These are phyloP conservation scores for Globisporangium sylvaticum DNA, from an alignment of 352 stramenopile genomes.

Conservation along the genomic window DNA sequence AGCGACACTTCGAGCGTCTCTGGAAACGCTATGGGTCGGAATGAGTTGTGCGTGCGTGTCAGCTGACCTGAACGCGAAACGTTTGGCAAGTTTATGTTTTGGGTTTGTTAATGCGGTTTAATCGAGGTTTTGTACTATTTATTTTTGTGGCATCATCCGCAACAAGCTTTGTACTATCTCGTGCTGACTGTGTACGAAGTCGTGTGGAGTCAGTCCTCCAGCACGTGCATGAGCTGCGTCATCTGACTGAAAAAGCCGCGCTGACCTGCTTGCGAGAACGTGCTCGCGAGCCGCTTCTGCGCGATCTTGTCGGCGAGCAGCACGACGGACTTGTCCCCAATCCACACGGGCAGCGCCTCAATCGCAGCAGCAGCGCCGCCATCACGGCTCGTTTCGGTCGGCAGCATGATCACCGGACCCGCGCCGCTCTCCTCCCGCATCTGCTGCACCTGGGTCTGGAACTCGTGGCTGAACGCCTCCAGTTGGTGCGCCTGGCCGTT, in stretches of 20 bases:
- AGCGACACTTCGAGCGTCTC: no score
- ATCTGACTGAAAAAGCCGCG: not conserved
- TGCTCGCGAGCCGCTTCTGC: constrained; percentile 33
- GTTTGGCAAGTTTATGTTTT: no score
- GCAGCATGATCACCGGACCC: constrained; percentile 42
- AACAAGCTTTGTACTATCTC: no score
- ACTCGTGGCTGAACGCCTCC: constrained; percentile 26
- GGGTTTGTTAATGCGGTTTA: no score
- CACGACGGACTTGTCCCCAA: constrained; percentile 49
- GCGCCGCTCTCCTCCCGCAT: constrained; percentile 34
- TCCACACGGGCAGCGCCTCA: constrained; percentile 48
- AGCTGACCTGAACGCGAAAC: no score
- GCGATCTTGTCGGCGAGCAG: constrained; percentile 51
- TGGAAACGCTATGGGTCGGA: no score
- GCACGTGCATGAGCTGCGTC: not conserved
- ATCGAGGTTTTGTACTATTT: no score
- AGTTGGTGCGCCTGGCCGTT: constrained; percentile 26
- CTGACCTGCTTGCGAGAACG: not conserved
- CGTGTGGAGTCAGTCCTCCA: no score
- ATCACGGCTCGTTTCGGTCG: not conserved
- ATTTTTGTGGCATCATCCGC: no score
- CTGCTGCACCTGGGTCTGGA: constrained; percentile 27
- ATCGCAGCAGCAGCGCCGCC: not conserved
- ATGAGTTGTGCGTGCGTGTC: no score
- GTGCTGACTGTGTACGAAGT: no score